These are phyloP conservation scores for Geotrichum candidum DNA, from an alignment of 1,139 yeast genomes.

Conservation along the genomic window DNA sequence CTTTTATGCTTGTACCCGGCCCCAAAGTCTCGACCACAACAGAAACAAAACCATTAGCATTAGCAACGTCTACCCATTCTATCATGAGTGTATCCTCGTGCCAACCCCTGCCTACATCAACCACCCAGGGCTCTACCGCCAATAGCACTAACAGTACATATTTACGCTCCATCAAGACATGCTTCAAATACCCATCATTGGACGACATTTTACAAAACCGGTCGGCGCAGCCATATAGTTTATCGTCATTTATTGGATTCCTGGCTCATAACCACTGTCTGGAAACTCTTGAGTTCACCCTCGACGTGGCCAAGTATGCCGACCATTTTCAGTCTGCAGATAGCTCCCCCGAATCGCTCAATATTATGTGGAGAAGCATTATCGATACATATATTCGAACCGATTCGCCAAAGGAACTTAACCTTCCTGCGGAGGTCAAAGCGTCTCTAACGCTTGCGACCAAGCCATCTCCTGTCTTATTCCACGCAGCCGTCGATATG, in stretches of 20 bases:
- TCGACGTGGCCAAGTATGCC: conserved; percentile 30
- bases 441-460: conserved; percentile 20
- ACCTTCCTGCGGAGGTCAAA: conserved; percentile 30
- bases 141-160: too few relatives aligned
- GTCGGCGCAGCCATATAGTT: conserved; percentile 29
- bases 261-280: conserved; percentile 33
- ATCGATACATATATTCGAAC: conserved; percentile 29
- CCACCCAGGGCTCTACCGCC: too few relatives aligned
- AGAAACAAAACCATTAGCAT: too few relatives aligned
- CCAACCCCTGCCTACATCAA: too few relatives aligned
- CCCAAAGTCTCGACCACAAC: too few relatives aligned
- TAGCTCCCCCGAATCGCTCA: not conserved
- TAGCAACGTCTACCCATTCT: too few relatives aligned
- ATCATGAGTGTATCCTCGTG: too few relatives aligned
- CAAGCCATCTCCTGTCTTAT: conserved; percentile 22
- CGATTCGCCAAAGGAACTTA: conserved; percentile 33
- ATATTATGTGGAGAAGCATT: conserved; percentile 30
- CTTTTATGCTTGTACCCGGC: too few relatives aligned
- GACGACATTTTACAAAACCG: conserved; percentile 28
- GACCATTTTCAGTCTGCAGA: not conserved
- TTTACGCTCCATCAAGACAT: too few relatives aligned
- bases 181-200: conserved; percentile 25
- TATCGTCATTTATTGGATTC: conserved; percentile 29
- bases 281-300: conserved; percentile 34
- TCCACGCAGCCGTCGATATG: conserved; percentile 20